phyloP scores from a whole-genome alignment of 164 flowering plant species.

The Hamamelis virginiana region DNA sequence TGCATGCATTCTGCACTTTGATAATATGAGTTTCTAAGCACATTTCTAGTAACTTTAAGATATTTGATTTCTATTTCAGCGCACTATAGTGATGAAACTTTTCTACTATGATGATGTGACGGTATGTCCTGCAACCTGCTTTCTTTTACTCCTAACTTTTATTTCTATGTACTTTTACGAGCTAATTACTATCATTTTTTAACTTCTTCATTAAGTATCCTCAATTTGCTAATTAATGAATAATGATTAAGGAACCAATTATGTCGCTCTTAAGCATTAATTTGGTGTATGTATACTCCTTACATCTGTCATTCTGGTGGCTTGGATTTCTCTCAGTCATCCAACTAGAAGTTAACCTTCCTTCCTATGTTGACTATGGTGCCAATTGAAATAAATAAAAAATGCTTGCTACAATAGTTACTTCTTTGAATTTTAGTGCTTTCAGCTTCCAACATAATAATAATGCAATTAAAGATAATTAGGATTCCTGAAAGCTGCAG shows the following conservation, averaged over 20 bases:
- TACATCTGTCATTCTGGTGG: too few species aligned
- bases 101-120: conserved; percentile 86
- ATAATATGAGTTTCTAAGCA: neutral
- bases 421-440: neutral
- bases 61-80: conserved; percentile 51
- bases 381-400: neutral
- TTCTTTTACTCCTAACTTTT: neutral
- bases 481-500: too few species aligned
- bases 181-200: neutral
- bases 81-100: conserved; percentile 88
- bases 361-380: neutral
- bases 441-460: neutral
- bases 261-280: neutral
- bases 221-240: neutral
- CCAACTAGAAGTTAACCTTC: neutral
- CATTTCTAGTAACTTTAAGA: neutral
- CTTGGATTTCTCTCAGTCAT: neutral
- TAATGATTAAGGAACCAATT: neutral
- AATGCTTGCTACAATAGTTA: neutral
- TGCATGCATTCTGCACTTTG: neutral
- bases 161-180: neutral
- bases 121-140: conserved; percentile 45
- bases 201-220: neutral
- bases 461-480: too few species aligned
- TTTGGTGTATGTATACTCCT: neutral